Evolutionary conservation across 2,329 filamentous ascomycete species (phyloP).

Genomic region (Colletotrichum chrysophilum): DNA sequence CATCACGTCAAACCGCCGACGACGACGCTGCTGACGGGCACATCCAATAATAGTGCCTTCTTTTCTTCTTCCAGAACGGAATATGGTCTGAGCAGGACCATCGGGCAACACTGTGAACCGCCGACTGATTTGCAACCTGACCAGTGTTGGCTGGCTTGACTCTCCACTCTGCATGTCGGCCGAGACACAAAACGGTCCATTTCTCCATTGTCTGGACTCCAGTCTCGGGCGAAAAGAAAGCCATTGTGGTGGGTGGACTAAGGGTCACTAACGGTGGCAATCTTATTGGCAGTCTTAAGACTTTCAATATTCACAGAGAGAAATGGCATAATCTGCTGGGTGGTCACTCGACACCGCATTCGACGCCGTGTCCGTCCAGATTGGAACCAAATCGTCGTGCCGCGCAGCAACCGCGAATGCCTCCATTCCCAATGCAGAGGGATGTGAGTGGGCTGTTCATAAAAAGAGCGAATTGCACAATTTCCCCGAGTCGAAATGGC

Average conservation of each 20-base stretch:
- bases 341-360: neutral
- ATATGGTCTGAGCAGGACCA: neutral
- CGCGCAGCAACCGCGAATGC: neutral
- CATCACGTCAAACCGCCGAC: neutral
- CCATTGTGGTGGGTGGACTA: neutral
- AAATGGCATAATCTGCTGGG: neutral
- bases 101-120: neutral
- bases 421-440: neutral
- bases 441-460: constrained; percentile 15
- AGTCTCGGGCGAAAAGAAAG: neutral
- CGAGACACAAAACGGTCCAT: constrained; percentile 14
- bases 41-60: neutral
- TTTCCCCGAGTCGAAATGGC: constrained; percentile 4
- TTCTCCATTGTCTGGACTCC: neutral
- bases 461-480: constrained; percentile 17
- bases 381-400: neutral
- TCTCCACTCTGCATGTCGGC: neutral
- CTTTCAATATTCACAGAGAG: neutral
- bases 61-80: neutral
- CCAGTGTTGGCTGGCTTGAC: neutral
- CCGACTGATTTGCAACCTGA: neutral
- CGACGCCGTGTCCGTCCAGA: neutral
- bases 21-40: neutral
- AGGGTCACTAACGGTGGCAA: neutral
- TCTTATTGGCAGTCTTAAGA: neutral